Base-by-base conservation (phyloP, 495 filamentous ascomycete genomes). In the Cercophora newfieldiana region DNA sequence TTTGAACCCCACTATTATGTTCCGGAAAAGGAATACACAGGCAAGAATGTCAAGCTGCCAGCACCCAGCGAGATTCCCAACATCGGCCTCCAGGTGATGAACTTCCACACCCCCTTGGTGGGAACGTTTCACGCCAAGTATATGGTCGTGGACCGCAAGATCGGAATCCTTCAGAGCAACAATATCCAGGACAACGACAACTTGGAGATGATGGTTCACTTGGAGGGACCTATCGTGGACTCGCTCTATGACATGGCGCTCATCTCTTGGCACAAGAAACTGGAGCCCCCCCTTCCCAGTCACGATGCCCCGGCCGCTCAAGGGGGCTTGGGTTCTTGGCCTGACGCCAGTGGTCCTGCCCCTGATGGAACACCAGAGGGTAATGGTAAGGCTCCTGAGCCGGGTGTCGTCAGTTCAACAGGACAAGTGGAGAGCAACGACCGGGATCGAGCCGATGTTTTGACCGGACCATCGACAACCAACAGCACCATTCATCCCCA, bases 141-240 rank as follows among this genome's bases (percentile, higher is more conserved):
- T 71, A 88, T 90, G 80, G 80, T 93, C 19, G 85, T 94, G 7
- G 91, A 94, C 71, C 82, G 90, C 2, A 83, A 83, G 66, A 80
- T 89, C 33, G 90, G 85, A 1, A 75, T 90, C 1, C 66, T 92
- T 3, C 86, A 88, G 74, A 92, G 90, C 77, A 91, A 90, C 71
- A 93, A 93, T 66, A 88, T 93, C 56, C 86, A 89, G 79, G 90
- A 91, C 65, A 91, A 90, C 61, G 88, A 90, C 66, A 92, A 92
- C 66, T 44, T 91, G 50, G 90, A 92, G 77, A 94, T 94, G 91
- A 85, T 92, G 81, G 77, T 85, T n/a, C 88, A 90, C 33, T 69
- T 93, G 14, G 90, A 94, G 72, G 91, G 91, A 0, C 87, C 90
- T 0, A 89, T 92, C 66, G 90, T 93, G 0, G 89, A 93, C 71